phyloP scores from a whole-genome alignment of 305 asterid species.

The Fraxinus baroniana region DNA sequence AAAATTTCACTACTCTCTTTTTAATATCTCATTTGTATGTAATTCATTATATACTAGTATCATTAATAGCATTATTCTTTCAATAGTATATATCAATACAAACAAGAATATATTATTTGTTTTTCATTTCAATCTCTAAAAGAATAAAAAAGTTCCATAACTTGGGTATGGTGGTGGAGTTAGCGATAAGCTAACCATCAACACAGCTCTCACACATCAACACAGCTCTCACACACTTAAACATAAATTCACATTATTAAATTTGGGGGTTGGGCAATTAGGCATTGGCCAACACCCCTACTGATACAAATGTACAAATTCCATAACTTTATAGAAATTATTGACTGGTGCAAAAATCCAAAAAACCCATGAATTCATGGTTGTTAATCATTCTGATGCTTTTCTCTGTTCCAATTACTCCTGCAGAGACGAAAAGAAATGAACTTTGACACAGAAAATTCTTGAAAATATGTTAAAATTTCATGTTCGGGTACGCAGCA shows the following conservation, averaged over 20 bases:
- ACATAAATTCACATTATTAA: background rate
- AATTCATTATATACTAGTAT: no score
- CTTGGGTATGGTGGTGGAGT: background rate
- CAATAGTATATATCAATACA: background rate
- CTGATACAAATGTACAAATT: background rate
- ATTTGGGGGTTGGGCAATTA: conserved; percentile 42
- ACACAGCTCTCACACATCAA: background rate
- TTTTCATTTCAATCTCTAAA: background rate
- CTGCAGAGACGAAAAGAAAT: conserved; percentile 31
- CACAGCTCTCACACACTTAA: background rate
- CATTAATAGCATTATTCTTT: no score
- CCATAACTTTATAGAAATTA: conserved; percentile 4
- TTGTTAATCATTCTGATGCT: conserved; percentile 70
- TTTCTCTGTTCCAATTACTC: conserved; percentile 68
- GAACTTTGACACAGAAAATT: background rate
- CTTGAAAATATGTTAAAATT: background rate
- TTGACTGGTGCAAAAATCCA: conserved; percentile 86
- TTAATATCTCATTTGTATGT: no score
- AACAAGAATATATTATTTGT: background rate
- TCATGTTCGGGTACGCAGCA: background rate
- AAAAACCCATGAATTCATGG: conserved; percentile 96
- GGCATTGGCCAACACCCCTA: conserved; percentile 46
- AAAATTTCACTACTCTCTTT: no score
- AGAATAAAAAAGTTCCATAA: background rate
- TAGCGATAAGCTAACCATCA: background rate